Evolutionary conservation across 2,329 filamentous ascomycete genomes (phyloP).

Genomic region (Trichoderma simmonsii): DNA sequence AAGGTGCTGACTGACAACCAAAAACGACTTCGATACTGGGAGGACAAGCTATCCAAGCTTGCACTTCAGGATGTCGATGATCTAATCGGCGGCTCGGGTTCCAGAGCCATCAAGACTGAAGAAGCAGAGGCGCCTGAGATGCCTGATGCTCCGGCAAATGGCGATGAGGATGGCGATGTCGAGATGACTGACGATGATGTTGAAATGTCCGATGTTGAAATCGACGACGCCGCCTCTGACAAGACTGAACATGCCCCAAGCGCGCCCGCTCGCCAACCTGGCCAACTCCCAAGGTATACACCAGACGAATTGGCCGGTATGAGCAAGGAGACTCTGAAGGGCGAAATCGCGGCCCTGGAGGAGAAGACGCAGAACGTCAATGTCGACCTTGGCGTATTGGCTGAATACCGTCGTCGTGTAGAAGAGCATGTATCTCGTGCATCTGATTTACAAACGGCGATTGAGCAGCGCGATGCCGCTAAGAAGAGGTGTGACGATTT

Average conservation of each 20-base stretch:
- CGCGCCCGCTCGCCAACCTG: conserved; percentile 35
- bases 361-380: conserved; percentile 77
- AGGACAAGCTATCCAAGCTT: conserved; percentile 84
- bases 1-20: conserved; percentile 85
- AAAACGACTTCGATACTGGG: conserved; percentile 79
- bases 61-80: conserved; percentile 76
- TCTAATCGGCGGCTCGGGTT: conserved; percentile 44
- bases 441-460: conserved; percentile 77
- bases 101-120: conserved; percentile 30
- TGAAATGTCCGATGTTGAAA: conserved; percentile 33
- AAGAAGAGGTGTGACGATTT: conserved; percentile 94
- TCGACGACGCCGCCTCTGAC: conserved; percentile 19
- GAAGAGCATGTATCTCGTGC: conserved; percentile 78
- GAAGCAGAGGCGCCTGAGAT: conserved; percentile 23
- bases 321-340: conserved; percentile 59
- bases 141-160: not conserved
- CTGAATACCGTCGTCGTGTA: conserved; percentile 82
- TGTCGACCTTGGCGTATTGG: conserved; percentile 84
- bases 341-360: conserved; percentile 60
- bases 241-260: conserved; percentile 29
- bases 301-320: conserved; percentile 66
- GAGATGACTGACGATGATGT: conserved; percentile 36
- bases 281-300: conserved; percentile 75
- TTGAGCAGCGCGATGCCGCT: conserved; percentile 74
- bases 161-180: conserved; percentile 31